These are phyloP conservation scores for Arthroderma uncinatum DNA, from an alignment of 2,329 filamentous ascomycete genomes.

Conservation along the genomic window DNA sequence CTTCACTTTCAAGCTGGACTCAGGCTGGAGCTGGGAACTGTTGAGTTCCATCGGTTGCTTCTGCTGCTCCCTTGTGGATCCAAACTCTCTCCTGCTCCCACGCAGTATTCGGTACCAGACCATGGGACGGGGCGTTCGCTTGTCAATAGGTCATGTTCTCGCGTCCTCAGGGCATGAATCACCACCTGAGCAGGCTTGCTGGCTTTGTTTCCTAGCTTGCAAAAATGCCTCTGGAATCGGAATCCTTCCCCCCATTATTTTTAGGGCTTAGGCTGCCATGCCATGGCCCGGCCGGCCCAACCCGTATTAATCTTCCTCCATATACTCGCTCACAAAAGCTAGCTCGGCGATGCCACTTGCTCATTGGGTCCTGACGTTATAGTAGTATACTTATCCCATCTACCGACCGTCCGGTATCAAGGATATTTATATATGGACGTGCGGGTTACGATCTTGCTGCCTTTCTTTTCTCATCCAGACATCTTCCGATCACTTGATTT, in stretches of 20 bases:
- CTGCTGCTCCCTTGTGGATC: neutral
- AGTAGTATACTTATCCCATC: neutral
- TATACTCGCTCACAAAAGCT: neutral
- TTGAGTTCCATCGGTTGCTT: neutral
- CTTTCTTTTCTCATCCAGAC: neutral
- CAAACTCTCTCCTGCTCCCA: neutral
- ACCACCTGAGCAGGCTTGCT: neutral
- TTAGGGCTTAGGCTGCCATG: constrained; percentile 4
- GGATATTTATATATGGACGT: neutral
- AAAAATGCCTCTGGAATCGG: neutral
- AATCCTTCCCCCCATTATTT: neutral
- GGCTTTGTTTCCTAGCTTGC: neutral
- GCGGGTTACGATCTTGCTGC: neutral
- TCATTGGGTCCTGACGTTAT: neutral
- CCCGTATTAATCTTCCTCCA: neutral
- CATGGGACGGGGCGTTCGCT: neutral
- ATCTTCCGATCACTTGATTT: neutral
- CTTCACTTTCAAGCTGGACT: neutral
- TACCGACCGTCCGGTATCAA: neutral
- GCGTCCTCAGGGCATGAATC: neutral
- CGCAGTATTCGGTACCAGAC: neutral
- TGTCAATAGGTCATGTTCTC: neutral
- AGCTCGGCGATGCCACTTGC: neutral
- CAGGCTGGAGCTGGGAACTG: neutral
- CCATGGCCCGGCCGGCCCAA: constrained; percentile 2